Evolutionary conservation across 331 rosid species (phyloP), one percentile per base, ranked within the genome.

Genomic region (Acacia concinna): DNA sequence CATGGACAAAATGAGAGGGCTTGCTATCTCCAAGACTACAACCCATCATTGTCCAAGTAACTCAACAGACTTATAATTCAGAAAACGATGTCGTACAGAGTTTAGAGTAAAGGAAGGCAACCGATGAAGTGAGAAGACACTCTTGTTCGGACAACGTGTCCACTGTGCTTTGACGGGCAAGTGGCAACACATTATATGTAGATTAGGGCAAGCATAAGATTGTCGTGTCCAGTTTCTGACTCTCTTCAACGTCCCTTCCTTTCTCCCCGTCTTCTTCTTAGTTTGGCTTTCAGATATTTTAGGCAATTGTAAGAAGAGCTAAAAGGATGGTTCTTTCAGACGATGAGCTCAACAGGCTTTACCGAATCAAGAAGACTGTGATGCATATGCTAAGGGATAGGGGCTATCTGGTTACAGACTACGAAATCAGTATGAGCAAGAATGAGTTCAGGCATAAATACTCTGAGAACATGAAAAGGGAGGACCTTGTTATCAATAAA

Each of bases 331-430:
- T 79, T 65, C 69, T 89, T 6, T 9, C 89, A 0, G 97, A 89
- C 0, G 97, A 92, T 1, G 97, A 88, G 49, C 46, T 83, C 23
- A 34, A 41, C 0, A 78, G 83, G 60, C 89, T 94, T 0, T 77
- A 38, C 41, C 81, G 91, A 63, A 75, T 92, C 35, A 79, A 89
- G 20, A 92, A 73, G 72, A 92, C 93, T 1, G 88, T 94, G 74
- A 72, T 94, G 84, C 89, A 91, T 12, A 92, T 94, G 96, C 78
- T 92, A 28, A 81, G 76, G 43, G 97, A 92, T 28, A 87, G 66
- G 35, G 34, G 37, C 37, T 59, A 59, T 59, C 66, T 59, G 35
- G 66, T 59, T 27, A 59, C 66, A 13, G 66, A 59, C 66, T 59
- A 27, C 8, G 66, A 59, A 17, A 13, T 59, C 14, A 59, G 28